Evolutionary conservation across 2,329 filamentous ascomycete species (phyloP).

Genomic region (Hypocreales sp.): DNA sequence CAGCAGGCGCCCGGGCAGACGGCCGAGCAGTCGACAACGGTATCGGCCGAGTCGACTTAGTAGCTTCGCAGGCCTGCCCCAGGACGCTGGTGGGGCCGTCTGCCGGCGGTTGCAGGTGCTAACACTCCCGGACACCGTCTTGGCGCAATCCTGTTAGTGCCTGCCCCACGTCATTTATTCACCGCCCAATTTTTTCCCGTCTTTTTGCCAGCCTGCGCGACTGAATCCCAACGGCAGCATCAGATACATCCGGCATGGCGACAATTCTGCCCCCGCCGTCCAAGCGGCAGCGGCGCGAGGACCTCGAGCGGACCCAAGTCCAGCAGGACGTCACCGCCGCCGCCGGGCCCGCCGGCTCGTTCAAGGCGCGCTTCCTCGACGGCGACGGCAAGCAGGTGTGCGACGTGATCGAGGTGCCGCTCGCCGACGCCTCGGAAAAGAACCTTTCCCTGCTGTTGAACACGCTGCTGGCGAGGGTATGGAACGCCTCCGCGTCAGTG

Average conservation of each 20-base stretch:
- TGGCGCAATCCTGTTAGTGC: neutral
- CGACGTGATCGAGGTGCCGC: conserved; percentile 57
- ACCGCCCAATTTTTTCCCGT: conserved; percentile 13
- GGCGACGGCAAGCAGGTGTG: conserved; percentile 57
- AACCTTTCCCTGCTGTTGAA: conserved; percentile 82
- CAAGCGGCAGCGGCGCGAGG: conserved; percentile 71
- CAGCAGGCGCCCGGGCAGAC: neutral
- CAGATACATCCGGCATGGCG: conserved; percentile 49
- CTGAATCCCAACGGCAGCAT: no score
- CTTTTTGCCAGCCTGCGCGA: conserved; percentile 8
- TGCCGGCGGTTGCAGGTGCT: neutral
- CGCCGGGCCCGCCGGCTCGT: conserved; percentile 54
- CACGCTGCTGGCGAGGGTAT: conserved; percentile 61
- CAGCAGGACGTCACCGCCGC: conserved; percentile 63
- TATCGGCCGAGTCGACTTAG: neutral
- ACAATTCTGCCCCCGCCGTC: conserved; percentile 72
- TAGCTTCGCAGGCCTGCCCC: no score
- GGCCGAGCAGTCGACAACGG: neutral
- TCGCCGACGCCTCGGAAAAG: conserved; percentile 74
- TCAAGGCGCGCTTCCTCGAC: conserved; percentile 80
- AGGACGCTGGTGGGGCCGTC: no score
- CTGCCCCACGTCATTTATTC: conserved; percentile 2
- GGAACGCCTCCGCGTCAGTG: neutral
- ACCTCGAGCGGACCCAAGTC: conserved; percentile 51
- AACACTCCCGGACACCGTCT: neutral